phyloP scores from a whole-genome alignment of 257 asterid genomes.

The Parsonsia alboflavescens region DNA sequence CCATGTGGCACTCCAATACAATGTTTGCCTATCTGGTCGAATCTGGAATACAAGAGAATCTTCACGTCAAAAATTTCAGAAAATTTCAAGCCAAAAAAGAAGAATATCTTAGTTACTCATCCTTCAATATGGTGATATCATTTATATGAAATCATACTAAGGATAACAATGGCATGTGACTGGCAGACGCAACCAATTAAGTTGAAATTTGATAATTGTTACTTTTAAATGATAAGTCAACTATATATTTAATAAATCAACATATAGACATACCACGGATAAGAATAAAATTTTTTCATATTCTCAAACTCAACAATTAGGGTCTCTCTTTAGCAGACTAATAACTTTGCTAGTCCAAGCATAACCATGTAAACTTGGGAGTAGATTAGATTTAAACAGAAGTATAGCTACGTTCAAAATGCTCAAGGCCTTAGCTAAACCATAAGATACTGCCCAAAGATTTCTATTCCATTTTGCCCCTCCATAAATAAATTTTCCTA shows the following conservation, averaged over 20 bases:
- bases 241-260: not conserved
- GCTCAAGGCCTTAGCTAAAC: not conserved
- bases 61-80: not conserved
- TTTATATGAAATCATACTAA: not conserved
- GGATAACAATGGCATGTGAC: not conserved
- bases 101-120: not conserved
- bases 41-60: conserved; percentile 40
- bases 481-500: not conserved
- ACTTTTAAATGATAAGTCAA: not conserved
- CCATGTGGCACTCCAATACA: conserved; percentile 99
- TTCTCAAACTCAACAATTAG: not conserved
- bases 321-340: not conserved
- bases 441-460: not conserved
- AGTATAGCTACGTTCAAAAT: not conserved
- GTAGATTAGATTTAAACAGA: not conserved
- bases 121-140: not conserved
- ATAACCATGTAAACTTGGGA: not conserved
- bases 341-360: no score
- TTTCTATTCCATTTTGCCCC: not conserved
- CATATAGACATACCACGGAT: not conserved
- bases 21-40: conserved; percentile 92
- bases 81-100: not conserved
- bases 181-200: not conserved
- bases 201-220: not conserved
- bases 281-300: not conserved